Percentiles rank a stretch among this genome's conserved stretches.
phyloP scores from a whole-genome alignment of 176 grass and related monocot species.

The Poa pratensis region DNA sequence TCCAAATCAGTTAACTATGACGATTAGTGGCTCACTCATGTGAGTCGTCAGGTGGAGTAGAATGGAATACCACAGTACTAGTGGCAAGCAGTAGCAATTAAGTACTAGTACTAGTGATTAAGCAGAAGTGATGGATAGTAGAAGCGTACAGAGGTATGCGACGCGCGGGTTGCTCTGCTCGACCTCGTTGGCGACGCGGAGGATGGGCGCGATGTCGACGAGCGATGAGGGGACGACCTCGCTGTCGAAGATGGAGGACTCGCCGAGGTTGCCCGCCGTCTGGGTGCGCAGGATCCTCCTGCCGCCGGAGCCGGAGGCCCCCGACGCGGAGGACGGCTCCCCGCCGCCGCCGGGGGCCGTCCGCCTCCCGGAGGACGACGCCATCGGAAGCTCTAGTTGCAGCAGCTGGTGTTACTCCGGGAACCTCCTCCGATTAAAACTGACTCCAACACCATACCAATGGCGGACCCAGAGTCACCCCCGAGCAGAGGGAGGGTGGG shows the following conservation, averaged over 20 bases:
- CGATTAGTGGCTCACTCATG: too few species aligned
- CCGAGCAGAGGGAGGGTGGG: too few species aligned
- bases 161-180: conserved; percentile 73
- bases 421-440: too few species aligned
- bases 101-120: not conserved
- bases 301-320: not conserved
- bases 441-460: too few species aligned
- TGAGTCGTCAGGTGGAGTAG: too few species aligned
- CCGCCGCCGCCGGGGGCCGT: not conserved
- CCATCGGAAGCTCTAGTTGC: not conserved
- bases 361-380: not conserved
- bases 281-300: conserved; percentile 1
- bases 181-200: conserved; percentile 84
- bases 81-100: too few species aligned
- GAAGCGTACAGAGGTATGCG: conserved; percentile 69
- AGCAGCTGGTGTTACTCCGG: too few species aligned
- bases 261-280: conserved; percentile 42
- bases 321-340: not conserved
- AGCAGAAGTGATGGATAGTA: not conserved
- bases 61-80: too few species aligned
- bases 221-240: conserved; percentile 89
- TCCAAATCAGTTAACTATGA: too few species aligned
- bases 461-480: too few species aligned
- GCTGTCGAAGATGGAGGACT: conserved; percentile 72
- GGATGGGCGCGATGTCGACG: conserved; percentile 74